Percentiles rank a stretch among this genome's conserved stretches.
Conservation (phyloP, 2,329 filamentous ascomycete genomes). For the Parastagonospora avenae region DNA sequence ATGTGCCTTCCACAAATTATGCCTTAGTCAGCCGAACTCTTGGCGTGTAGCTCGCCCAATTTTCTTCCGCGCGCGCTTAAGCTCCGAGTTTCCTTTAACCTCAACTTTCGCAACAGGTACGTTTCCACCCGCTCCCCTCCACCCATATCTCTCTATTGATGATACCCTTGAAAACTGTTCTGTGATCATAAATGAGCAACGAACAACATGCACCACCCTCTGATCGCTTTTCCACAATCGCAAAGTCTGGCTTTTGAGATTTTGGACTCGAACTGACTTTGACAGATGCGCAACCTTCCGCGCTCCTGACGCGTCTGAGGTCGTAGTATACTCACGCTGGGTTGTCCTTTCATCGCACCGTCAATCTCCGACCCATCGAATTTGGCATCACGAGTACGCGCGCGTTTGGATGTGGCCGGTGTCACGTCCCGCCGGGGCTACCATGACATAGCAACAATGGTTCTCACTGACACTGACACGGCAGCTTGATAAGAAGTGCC, state of each 20-base stretch:
- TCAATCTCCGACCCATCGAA: no score
- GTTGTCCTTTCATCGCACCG: no score
- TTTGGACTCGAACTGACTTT: constrained; percentile 25
- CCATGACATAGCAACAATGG: background rate
- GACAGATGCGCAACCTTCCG: constrained; percentile 2
- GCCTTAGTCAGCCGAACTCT: constrained; percentile 41
- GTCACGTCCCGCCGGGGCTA: background rate
- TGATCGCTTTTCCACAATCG: constrained; percentile 39
- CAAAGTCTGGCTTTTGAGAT: constrained; percentile 11
- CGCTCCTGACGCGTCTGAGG: no score
- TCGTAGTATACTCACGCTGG: no score
- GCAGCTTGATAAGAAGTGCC: no score
- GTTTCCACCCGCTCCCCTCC: constrained; percentile 10
- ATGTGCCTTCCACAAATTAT: constrained; percentile 16
- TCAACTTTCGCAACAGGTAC: constrained; percentile 32
- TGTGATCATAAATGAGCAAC: constrained; percentile 61
- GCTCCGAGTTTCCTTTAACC: constrained; percentile 24
- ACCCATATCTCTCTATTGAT: constrained; percentile 49
- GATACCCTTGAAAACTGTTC: constrained; percentile 60
- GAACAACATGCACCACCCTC: constrained; percentile 69
- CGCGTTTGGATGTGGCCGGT: background rate
- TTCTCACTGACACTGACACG: background rate
- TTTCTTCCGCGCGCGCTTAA: constrained; percentile 28
- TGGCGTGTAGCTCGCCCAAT: constrained; percentile 27
- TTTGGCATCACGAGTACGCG: background rate